Percentiles rank a stretch among this genome's conserved stretches.
Conservation (phyloP, 179 eudicot genomes). For the Heliamphora pulchella region DNA sequence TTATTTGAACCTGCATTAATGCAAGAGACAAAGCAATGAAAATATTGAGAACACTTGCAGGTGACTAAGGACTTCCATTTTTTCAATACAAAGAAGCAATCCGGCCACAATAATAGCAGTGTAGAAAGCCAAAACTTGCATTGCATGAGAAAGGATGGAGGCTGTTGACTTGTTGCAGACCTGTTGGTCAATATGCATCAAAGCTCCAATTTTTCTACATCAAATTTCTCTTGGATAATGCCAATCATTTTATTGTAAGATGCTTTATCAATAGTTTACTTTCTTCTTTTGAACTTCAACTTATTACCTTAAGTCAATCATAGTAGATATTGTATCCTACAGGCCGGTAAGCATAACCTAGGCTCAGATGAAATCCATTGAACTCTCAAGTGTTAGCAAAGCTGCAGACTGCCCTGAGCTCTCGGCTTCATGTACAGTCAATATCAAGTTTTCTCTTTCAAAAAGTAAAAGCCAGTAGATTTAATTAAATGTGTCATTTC, state of each 20-base stretch:
- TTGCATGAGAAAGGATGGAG: background rate
- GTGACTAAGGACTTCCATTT: background rate
- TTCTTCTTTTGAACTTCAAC: too few species aligned
- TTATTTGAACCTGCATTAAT: conserved; percentile 30
- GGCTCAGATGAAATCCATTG: background rate
- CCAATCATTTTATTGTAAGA: background rate
- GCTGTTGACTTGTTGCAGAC: conserved; percentile 1
- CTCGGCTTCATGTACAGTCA: background rate
- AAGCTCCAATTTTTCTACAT: background rate
- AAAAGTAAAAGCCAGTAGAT: background rate
- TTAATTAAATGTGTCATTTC: background rate
- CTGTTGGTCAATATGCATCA: background rate
- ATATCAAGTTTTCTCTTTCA: background rate
- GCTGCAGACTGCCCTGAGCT: background rate
- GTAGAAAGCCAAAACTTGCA: background rate
- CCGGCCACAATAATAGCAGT: background rate
- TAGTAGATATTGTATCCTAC: background rate
- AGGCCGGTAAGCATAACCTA: background rate
- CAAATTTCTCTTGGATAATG: background rate
- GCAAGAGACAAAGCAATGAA: background rate
- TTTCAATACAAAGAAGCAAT: background rate
- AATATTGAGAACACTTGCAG: conserved; percentile 9
- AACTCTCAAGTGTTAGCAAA: background rate
- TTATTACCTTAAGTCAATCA: too few species aligned
- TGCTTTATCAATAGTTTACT: background rate